Conservation (phyloP, 1,284 basidiomycete genomes). For the Cutaneotrichosporon arboriforme region DNA sequence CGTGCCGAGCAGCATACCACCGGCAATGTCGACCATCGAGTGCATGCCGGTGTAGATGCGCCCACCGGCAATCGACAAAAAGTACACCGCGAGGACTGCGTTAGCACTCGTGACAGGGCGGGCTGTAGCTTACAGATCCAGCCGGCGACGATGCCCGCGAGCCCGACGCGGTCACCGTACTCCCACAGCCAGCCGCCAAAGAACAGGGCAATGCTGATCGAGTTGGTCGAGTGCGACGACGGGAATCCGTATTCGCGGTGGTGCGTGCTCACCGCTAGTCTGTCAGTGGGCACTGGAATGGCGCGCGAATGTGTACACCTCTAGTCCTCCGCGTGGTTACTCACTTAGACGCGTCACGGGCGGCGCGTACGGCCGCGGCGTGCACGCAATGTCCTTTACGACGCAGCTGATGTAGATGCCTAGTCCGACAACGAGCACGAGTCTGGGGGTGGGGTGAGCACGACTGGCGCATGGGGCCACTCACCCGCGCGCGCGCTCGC, state of each 20-base stretch:
- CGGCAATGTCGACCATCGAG: constrained; percentile 63
- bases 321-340: no score
- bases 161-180: constrained; percentile 18
- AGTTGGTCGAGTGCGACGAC: constrained; percentile 91
- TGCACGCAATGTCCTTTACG: constrained; percentile 82
- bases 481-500: constrained; percentile 53
- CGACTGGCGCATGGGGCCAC: not conserved
- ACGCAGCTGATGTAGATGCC: constrained; percentile 82
- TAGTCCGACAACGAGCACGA: constrained; percentile 66
- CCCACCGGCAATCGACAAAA: constrained; percentile 76
- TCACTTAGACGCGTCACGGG: constrained; percentile 71
- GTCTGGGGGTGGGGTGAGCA: constrained; percentile 52
- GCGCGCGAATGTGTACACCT: no score
- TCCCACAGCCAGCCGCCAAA: constrained; percentile 47
- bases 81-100: constrained; percentile 58
- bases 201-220: constrained; percentile 78
- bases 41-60: constrained; percentile 90
- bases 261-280: constrained; percentile 76
- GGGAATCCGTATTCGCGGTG: constrained; percentile 70
- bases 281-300: no score
- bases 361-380: constrained; percentile 83
- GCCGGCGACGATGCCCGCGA: constrained; percentile 12
- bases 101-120: not conserved
- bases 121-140: constrained; percentile 24
- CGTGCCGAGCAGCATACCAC: constrained; percentile 63